A percentile compares a stretch with the other conserved stretches of the same genome.
Evolutionary conservation across 208 protist species (phyloP).

Genomic region (Porcisia hertigi): DNA sequence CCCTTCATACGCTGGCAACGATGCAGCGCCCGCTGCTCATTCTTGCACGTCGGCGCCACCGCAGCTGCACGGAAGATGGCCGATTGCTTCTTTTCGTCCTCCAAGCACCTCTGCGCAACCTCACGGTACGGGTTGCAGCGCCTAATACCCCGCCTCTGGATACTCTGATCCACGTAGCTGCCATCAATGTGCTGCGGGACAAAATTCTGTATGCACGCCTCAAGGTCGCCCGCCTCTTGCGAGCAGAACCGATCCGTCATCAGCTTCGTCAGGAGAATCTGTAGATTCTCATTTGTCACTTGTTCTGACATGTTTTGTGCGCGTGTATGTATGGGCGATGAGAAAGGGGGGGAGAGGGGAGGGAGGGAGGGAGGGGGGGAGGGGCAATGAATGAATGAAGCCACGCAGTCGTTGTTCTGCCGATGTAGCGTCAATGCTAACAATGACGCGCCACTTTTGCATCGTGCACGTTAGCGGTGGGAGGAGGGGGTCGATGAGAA

Average conservation of each 20-base stretch:
- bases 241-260: slow-evolving; percentile 84
- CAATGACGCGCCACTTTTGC: no score
- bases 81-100: slow-evolving; percentile 81
- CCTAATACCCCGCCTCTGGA: slow-evolving; percentile 70
- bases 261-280: slow-evolving; percentile 85
- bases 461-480: no score
- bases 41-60: slow-evolving; percentile 59
- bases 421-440: no score
- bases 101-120: slow-evolving; percentile 59
- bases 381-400: no score
- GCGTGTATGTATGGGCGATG: slow-evolving; percentile 5
- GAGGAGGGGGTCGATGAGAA: no score
- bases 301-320: slow-evolving; percentile 46
- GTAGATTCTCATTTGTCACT: slow-evolving; percentile 75
- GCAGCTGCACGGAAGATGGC: slow-evolving; percentile 72
- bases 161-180: slow-evolving; percentile 82
- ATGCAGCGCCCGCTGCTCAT: slow-evolving; percentile 53
- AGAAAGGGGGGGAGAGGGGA: background rate
- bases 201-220: slow-evolving; percentile 89
- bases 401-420: no score
- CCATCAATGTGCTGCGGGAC: slow-evolving; percentile 70
- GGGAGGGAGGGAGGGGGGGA: background rate
- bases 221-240: slow-evolving; percentile 65
- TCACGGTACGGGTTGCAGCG: slow-evolving; percentile 82
- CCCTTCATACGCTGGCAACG: slow-evolving; percentile 50